Conservation (phyloP, 345 rosid genomes). For the Acer negundo region DNA sequence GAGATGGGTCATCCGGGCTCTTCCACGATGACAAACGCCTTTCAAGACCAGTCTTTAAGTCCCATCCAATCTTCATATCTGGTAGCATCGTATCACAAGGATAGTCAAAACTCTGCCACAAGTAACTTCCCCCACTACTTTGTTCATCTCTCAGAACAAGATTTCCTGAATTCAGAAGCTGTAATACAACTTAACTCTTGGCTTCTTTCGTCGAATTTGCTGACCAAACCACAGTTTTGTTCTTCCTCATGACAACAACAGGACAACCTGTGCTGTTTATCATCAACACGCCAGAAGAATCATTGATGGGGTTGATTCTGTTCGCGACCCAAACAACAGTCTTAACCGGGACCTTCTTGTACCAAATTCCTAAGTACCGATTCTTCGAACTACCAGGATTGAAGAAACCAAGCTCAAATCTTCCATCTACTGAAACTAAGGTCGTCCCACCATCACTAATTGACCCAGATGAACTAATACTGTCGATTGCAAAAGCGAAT, state of each 20-base stretch:
- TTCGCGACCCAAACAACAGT: slow-evolving; percentile 64
- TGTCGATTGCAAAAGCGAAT: neutral
- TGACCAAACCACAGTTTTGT: slow-evolving; percentile 22
- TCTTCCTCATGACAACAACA: slow-evolving; percentile 18
- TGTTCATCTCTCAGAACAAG: slow-evolving; percentile 32
- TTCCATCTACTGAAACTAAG: slow-evolving; percentile 29
- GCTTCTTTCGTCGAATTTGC: slow-evolving; percentile 16
- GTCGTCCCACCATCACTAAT: slow-evolving; percentile 18
- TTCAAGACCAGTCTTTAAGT: slow-evolving; percentile 24
- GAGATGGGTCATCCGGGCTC: slow-evolving; percentile 38
- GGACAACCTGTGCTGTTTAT: slow-evolving; percentile 18
- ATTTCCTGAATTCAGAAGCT: slow-evolving; percentile 35
- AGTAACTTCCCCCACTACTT: neutral
- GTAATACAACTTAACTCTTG: slow-evolving; percentile 6
- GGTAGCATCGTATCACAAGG: slow-evolving; percentile 45
- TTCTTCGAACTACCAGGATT: slow-evolving; percentile 40
- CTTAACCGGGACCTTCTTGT: slow-evolving; percentile 33
- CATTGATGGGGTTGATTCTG: slow-evolving; percentile 39
- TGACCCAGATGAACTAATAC: neutral
- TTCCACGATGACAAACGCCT: slow-evolving; percentile 40
- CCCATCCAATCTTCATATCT: slow-evolving; percentile 45
- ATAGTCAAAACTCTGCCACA: slow-evolving; percentile 55
- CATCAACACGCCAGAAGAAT: slow-evolving; percentile 33
- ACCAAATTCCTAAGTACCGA: slow-evolving; percentile 56
- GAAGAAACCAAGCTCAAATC: slow-evolving; percentile 44